Conservation (phyloP, 306 rosid species). For the Glycyrrhiza uralensis region DNA sequence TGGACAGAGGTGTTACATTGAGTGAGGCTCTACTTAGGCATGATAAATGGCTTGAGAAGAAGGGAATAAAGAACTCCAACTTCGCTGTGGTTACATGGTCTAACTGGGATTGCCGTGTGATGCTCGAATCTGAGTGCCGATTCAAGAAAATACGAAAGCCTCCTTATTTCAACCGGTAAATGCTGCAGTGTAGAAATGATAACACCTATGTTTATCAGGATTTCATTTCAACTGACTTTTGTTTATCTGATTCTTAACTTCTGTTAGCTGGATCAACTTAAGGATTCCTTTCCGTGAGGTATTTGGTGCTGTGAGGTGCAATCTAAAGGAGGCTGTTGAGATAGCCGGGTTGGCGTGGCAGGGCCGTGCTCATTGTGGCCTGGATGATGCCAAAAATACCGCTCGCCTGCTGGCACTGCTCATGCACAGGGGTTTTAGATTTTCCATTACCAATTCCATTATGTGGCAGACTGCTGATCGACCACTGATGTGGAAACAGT, state of each 20-base stretch:
- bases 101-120: constrained; percentile 89
- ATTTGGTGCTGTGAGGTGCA: constrained; percentile 75
- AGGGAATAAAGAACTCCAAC: constrained; percentile 78
- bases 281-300: constrained; percentile 81
- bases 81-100: constrained; percentile 98
- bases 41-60: constrained; percentile 96
- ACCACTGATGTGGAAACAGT: constrained; percentile 54
- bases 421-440: constrained; percentile 71
- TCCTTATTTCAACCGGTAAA: constrained; percentile 85
- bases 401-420: constrained; percentile 76
- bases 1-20: constrained; percentile 86
- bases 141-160: constrained; percentile 90
- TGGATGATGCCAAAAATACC: constrained; percentile 90
- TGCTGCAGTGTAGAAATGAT: constrained; percentile 20
- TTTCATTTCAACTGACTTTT: constrained; percentile 31
- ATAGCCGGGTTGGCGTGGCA: constrained; percentile 85
- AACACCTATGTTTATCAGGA: constrained; percentile 2
- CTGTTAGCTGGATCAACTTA: constrained; percentile 85
- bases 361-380: constrained; percentile 94
- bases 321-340: constrained; percentile 90
- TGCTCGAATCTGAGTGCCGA: constrained; percentile 95
- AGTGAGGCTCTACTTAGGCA: constrained; percentile 91
- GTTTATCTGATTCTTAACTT: constrained; percentile 28
- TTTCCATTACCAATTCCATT: constrained; percentile 69
- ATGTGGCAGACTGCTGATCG: constrained; percentile 63